Conservation (phyloP, 768 basidiomycete species). For the Calocera viscosa region DNA sequence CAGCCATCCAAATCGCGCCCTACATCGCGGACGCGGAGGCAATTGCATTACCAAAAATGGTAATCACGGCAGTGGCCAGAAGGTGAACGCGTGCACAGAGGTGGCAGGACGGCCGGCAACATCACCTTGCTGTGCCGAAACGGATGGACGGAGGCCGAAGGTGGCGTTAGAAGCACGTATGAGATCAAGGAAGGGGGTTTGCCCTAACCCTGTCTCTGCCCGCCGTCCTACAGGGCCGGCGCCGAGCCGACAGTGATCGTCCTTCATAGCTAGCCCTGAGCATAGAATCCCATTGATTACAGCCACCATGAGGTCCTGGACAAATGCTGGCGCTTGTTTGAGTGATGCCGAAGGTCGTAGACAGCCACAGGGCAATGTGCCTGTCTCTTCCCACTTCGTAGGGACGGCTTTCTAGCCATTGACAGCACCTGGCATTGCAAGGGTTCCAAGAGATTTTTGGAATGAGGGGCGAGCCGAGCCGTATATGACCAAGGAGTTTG, state of each 20-base stretch:
- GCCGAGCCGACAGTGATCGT: no score
- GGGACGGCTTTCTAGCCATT: no score
- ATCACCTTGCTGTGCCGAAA: not conserved
- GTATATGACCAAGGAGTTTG: no score
- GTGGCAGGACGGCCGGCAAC: not conserved
- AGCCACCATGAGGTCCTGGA: not conserved
- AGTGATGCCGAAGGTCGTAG: no score
- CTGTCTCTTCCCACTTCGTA: no score
- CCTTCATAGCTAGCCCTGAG: no score
- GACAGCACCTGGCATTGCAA: no score
- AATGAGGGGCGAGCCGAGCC: no score
- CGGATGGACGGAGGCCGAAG: not conserved
- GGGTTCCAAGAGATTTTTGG: no score
- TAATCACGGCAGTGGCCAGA: not conserved
- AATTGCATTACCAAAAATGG: not conserved
- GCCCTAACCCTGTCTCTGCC: constrained; percentile 5
- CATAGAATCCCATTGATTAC: not conserved
- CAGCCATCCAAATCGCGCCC: constrained; percentile 2
- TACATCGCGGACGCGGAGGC: constrained; percentile 1
- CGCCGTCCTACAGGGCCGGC: not conserved
- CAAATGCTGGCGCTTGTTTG: no score
- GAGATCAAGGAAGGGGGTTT: not conserved
- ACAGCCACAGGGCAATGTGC: no score
- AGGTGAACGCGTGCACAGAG: not conserved
- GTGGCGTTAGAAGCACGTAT: not conserved